Evolutionary conservation across 495 filamentous ascomycete genomes (phyloP).

Genomic region (Aspergillus baeticus): DNA sequence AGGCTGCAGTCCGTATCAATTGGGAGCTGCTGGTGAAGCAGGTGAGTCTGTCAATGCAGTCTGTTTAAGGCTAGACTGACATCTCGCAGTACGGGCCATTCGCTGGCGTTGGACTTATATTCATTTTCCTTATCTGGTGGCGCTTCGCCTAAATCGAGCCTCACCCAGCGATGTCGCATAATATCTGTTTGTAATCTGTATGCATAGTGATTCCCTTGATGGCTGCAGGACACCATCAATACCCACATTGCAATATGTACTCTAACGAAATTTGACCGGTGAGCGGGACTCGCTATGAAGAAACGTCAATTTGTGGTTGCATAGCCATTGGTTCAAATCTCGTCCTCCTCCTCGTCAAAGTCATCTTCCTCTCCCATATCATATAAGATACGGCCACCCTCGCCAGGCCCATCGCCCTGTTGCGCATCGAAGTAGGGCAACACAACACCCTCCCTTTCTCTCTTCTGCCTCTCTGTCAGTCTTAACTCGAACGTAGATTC

Average conservation of each 20-base stretch:
- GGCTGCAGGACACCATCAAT: slow-evolving; percentile 40
- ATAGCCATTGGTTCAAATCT: slow-evolving; percentile 60
- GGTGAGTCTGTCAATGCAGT: slow-evolving; percentile 40
- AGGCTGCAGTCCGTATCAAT: slow-evolving; percentile 93
- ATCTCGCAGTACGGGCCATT: slow-evolving; percentile 76
- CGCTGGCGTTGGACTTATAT: slow-evolving; percentile 71
- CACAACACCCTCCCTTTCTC: slow-evolving; percentile 82
- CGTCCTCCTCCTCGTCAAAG: slow-evolving; percentile 98
- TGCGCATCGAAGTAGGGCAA: slow-evolving; percentile 96
- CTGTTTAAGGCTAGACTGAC: slow-evolving; percentile 20
- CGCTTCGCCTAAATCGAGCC: slow-evolving; percentile 71
- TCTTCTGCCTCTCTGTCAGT: slow-evolving; percentile 84
- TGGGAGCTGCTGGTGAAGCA: slow-evolving; percentile 97
- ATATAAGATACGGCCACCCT: slow-evolving; percentile 87
- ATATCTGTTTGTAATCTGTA: slow-evolving; percentile 38
- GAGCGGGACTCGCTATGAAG: background rate
- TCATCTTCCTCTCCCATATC: slow-evolving; percentile 97
- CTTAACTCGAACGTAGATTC: slow-evolving; percentile 78
- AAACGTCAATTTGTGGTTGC: no score
- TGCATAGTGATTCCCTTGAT: slow-evolving; percentile 42
- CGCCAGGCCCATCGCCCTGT: slow-evolving; percentile 71
- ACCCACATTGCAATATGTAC: background rate
- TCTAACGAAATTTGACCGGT: no score
- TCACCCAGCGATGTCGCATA: slow-evolving; percentile 6
- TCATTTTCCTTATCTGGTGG: slow-evolving; percentile 86